Evolutionary conservation across 106 monocot species (phyloP).

Genomic region (Dactylorhiza incarnata): DNA sequence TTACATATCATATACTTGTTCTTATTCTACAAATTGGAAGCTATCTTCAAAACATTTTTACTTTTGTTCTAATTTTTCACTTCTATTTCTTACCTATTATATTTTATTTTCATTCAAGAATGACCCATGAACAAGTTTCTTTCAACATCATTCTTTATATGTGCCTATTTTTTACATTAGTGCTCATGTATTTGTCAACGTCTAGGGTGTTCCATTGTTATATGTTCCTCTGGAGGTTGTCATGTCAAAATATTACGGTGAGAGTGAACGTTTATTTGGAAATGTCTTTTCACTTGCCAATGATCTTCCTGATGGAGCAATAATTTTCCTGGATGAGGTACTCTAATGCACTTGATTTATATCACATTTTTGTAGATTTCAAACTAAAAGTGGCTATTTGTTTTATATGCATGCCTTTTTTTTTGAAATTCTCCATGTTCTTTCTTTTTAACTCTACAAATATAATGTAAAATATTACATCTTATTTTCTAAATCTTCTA

Average conservation of each 20-base stretch:
- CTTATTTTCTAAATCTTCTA: background rate
- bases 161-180: background rate
- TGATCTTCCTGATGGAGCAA: constrained; percentile 82
- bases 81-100: too few species aligned
- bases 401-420: background rate
- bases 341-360: background rate
- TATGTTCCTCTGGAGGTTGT: constrained; percentile 96
- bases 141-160: background rate
- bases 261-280: constrained; percentile 86
- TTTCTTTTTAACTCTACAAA: background rate
- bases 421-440: background rate
- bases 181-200: background rate
- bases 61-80: too few species aligned
- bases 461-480: background rate
- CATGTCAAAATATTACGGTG: constrained; percentile 98
- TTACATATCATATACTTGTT: too few species aligned
- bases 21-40: too few species aligned
- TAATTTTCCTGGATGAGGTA: constrained; percentile 95
- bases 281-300: constrained; percentile 91
- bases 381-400: background rate
- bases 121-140: background rate
- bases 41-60: too few species aligned
- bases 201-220: constrained; percentile 71
- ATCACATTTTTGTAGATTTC: background rate
- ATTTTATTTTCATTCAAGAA: too few species aligned